These are phyloP conservation scores for Aurifilum marmelostoma DNA, from an alignment of 2,329 filamentous ascomycete genomes.

Conservation along the genomic window DNA sequence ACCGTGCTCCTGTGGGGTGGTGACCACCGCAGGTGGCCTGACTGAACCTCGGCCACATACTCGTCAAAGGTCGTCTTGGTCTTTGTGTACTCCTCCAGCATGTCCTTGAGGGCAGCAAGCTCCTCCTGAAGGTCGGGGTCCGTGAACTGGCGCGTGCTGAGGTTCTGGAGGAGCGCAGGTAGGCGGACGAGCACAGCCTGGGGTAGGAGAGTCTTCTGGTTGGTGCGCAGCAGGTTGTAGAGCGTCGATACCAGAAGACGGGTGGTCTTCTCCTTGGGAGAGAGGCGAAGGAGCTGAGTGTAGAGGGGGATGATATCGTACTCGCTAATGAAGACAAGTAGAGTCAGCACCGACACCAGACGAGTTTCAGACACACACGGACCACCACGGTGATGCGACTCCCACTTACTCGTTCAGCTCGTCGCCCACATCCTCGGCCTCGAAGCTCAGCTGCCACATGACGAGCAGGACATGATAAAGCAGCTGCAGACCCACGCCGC, in stretches of 20 bases:
- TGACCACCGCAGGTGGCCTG: conserved; percentile 89
- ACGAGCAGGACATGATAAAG: conserved; percentile 93
- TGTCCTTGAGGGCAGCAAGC: conserved; percentile 61
- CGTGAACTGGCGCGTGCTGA: conserved; percentile 63
- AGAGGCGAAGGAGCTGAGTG: conserved; percentile 87
- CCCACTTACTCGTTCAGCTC: conserved; percentile 81
- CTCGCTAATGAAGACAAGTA: conserved; percentile 60
- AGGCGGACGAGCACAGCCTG: conserved; percentile 85
- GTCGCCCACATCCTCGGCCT: conserved; percentile 71
- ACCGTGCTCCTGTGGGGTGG: conserved; percentile 83
- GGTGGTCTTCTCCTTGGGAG: conserved; percentile 97
- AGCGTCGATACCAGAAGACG: conserved; percentile 87
- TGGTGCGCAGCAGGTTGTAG: conserved; percentile 75
- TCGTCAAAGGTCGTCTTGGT: conserved; percentile 83
- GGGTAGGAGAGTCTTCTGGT: conserved; percentile 76
- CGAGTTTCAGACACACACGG: not conserved
- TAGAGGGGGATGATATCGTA: conserved; percentile 92
- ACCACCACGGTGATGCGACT: not conserved
- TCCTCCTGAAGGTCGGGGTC: conserved; percentile 69
- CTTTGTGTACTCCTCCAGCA: conserved; percentile 69
- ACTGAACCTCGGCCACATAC: conserved; percentile 83
- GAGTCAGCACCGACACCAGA: conserved; percentile 34
- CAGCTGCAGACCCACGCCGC: conserved; percentile 87
- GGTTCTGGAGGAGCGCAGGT: conserved; percentile 66
- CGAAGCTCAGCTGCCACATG: conserved; percentile 96